Base-by-base conservation (phyloP, 23 red algal genomes). In the Gracilaria gracilis region DNA sequence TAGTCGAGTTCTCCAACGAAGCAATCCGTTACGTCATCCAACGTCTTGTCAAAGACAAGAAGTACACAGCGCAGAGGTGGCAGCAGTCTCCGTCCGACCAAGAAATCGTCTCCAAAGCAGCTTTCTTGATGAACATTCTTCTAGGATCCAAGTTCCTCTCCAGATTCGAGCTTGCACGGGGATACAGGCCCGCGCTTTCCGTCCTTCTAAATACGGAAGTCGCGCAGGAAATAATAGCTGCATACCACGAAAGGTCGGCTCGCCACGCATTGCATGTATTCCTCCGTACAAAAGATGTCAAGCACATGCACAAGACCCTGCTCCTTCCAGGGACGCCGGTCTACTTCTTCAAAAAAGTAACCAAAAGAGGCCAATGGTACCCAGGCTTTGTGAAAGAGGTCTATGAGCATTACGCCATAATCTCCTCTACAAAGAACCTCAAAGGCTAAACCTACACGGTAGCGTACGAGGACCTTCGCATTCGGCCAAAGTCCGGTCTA, bases 111-210 rank as follows among this genome's bases (percentile, higher is more conserved):
- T n/a, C 83, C 32, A 47, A 32, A 9, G 66, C 65, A 13, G 66
- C 11, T 28, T 75, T 71, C 24, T 9, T 86, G 2, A 75, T 54
- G 0, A 86, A 86, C 66, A 11, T 86, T 0, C 65, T 75, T 3
- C 67, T 37, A 9, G 0, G 64, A 19, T 71, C 40, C 8, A 51
- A 57, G 65, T 34, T 86, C 0, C 21, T 86, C n/a, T 50, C 38
- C 12, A 86, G 64, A 15, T 86, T 86, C 32, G 64, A 86, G 75
- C 83, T 86, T 4, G 66, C 64, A 24, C 23, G 66, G 28, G 47
- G 64, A 5, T 75, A 86, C 83, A 74, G 59, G 11, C 64, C 50
- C 21, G 38, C 83, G 11, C 4, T 86, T 4, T 53, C 42, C 21
- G 65, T 9, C 7, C 48, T 86, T 7, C 65, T 40, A 0, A 32